Percentiles rank a stretch among this genome's conserved stretches.
Evolutionary conservation across 305 asterid species (phyloP).

Genomic region (Rubia peregrina): DNA sequence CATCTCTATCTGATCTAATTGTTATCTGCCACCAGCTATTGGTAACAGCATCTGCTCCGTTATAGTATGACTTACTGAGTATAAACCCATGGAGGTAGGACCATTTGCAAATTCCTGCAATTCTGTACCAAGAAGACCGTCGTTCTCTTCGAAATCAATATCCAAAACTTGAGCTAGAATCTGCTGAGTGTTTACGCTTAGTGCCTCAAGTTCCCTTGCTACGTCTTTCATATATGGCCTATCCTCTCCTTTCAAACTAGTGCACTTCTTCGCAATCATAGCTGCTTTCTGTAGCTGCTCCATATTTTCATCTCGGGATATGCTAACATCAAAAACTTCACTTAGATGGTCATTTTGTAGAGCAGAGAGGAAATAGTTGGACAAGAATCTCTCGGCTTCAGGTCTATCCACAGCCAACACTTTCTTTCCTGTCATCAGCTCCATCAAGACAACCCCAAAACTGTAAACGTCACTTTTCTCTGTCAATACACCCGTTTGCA

Average conservation of each 20-base stretch:
- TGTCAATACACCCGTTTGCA: background rate
- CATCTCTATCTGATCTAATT: background rate
- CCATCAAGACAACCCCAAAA: background rate
- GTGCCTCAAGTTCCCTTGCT: constrained; percentile 1
- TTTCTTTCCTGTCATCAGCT: background rate
- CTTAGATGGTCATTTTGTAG: background rate
- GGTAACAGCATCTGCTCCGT: background rate
- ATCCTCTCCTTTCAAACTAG: background rate
- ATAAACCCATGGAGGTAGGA: background rate
- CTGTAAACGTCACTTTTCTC: background rate
- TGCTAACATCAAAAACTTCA: background rate
- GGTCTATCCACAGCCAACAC: background rate
- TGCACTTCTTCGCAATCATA: background rate
- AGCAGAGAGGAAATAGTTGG: background rate
- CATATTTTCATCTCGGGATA: background rate
- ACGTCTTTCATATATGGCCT: background rate
- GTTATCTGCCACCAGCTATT: background rate
- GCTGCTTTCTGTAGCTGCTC: background rate
- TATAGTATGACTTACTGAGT: background rate
- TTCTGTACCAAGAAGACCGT: background rate
- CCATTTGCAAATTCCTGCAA: background rate
- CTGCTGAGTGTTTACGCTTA: background rate
- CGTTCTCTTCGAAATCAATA: background rate
- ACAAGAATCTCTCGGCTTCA: background rate
- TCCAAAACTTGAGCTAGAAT: background rate